Conservation (phyloP, 768 basidiomycete genomes). For the Exidia glandulosa region DNA sequence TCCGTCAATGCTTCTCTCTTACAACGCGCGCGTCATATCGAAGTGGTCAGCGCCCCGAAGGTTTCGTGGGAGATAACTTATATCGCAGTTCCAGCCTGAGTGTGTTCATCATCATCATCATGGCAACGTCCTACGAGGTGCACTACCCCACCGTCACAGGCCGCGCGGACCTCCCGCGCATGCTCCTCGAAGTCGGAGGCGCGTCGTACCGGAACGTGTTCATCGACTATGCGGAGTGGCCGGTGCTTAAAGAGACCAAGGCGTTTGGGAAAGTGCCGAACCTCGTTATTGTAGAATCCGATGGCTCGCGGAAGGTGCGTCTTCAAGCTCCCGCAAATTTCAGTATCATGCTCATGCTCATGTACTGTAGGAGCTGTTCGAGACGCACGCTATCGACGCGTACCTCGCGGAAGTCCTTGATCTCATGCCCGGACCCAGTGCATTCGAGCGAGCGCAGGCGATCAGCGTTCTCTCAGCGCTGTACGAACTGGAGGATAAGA, state of each 20-base stretch:
- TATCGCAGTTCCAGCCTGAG: too few relatives aligned
- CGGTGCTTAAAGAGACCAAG: background rate
- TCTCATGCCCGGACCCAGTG: background rate
- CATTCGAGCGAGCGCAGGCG: background rate
- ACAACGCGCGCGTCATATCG: too few relatives aligned
- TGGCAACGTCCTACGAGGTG: too few relatives aligned
- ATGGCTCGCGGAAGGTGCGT: background rate
- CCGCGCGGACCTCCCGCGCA: too few relatives aligned
- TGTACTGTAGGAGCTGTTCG: background rate
- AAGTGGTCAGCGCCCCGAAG: too few relatives aligned
- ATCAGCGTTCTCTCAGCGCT: background rate
- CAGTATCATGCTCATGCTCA: background rate
- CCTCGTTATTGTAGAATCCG: background rate
- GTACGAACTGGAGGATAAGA: background rate
- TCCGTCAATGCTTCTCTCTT: too few relatives aligned
- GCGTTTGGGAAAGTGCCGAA: background rate
- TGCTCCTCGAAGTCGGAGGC: too few relatives aligned
- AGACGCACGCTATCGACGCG: background rate
- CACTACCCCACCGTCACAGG: too few relatives aligned
- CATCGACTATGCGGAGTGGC: too few relatives aligned
- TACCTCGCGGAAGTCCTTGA: background rate
- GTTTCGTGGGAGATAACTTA: too few relatives aligned
- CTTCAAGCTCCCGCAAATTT: background rate
- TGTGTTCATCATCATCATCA: too few relatives aligned
- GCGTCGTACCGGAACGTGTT: too few relatives aligned